Conservation (phyloP, 2,329 filamentous ascomycete species). For the Paracorniculantispora psalliotae region DNA sequence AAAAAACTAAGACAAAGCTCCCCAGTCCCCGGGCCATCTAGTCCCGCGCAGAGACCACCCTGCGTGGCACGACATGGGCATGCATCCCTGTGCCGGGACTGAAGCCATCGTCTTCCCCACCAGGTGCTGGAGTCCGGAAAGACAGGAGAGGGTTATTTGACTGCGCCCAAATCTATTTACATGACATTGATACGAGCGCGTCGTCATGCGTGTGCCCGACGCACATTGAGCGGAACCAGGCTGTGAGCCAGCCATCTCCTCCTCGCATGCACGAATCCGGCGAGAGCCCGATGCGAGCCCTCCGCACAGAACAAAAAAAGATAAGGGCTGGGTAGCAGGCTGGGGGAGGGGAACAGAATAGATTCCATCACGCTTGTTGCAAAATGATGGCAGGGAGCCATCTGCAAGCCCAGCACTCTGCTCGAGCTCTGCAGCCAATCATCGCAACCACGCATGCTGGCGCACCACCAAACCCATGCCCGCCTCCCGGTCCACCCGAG, state of each 20-base stretch:
- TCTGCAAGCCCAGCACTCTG: not conserved
- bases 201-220: too few species aligned
- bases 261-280: too few species aligned
- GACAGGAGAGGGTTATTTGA: not conserved
- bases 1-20: not conserved
- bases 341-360: not conserved
- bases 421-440: not conserved
- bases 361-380: too few species aligned
- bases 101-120: not conserved
- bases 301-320: too few species aligned
- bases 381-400: not conserved
- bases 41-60: conserved; percentile 1
- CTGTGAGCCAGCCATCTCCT: too few species aligned
- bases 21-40: not conserved
- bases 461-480: not conserved
- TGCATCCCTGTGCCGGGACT: not conserved
- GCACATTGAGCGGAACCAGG: too few species aligned
- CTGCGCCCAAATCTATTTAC: too few species aligned
- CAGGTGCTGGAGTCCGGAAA: not conserved
- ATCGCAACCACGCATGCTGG: conserved; percentile 1
- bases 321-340: not conserved
- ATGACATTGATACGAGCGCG: too few species aligned
- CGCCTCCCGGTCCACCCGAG: conserved; percentile 10
- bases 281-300: too few species aligned
- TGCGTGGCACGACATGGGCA: not conserved